Evolutionary conservation across 192 early-diverging fungal genomes (phyloP).

Genomic region (Linderina pennispora): DNA sequence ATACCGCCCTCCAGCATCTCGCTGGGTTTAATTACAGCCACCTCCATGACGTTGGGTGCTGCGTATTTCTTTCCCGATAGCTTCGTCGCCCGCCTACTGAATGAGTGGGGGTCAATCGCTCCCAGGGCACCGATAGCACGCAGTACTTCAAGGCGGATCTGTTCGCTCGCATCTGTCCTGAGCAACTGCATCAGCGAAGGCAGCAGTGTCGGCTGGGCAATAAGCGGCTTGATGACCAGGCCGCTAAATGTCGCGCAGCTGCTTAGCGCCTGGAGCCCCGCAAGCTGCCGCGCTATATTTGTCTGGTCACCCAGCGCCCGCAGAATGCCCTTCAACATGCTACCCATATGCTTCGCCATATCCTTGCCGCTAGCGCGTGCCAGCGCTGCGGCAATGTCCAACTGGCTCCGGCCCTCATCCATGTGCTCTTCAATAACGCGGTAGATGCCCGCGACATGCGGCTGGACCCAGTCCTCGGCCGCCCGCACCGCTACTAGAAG

Average conservation of each 20-base stretch:
- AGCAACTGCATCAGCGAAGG: constrained; percentile 72
- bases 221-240: constrained; percentile 88
- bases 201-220: constrained; percentile 80
- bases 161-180: constrained; percentile 68
- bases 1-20: constrained; percentile 24
- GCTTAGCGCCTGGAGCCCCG: constrained; percentile 81
- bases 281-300: constrained; percentile 74
- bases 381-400: constrained; percentile 68
- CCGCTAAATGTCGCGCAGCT: constrained; percentile 84
- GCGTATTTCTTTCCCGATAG: too few relatives aligned
- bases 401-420: constrained; percentile 63
- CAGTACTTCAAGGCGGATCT: constrained; percentile 77
- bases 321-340: constrained; percentile 81
- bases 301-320: constrained; percentile 87
- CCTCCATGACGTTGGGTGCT: constrained; percentile 22
- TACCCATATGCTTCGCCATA: constrained; percentile 71
- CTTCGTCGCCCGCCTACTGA: too few relatives aligned
- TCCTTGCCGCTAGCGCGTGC: constrained; percentile 80
- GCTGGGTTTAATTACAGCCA: constrained; percentile 14
- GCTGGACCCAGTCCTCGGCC: constrained; percentile 81
- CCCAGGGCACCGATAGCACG: constrained; percentile 92
- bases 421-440: constrained; percentile 80
- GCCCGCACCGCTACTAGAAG: constrained; percentile 73
- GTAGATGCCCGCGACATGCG: constrained; percentile 88
- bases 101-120: constrained; percentile 83